Percentiles rank a stretch among this genome's conserved stretches.
phyloP scores from a whole-genome alignment of 805 yeast genomes.

The Yarrowia sp. region DNA sequence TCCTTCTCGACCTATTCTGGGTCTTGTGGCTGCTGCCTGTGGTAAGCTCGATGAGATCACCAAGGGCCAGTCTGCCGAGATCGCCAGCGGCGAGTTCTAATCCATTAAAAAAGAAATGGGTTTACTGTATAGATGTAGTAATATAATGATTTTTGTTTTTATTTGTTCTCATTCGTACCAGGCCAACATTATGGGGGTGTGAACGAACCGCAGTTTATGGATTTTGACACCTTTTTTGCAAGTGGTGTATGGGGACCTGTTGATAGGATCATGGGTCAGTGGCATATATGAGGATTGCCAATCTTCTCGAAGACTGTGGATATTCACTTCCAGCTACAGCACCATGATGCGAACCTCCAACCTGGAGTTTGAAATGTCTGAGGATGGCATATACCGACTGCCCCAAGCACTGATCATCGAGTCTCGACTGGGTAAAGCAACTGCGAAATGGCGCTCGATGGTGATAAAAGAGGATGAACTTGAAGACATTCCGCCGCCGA shows the following conservation, averaged over 20 bases:
- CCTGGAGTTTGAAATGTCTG: background rate
- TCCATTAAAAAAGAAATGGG: background rate
- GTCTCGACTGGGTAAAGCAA: too few species aligned
- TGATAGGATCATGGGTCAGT: too few species aligned
- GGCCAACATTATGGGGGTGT: too few species aligned
- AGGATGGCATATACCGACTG: background rate
- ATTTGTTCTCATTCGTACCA: background rate
- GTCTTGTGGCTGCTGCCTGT: constrained; percentile 90
- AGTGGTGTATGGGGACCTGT: background rate
- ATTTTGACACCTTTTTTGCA: too few species aligned
- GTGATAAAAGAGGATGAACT: background rate
- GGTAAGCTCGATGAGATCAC: constrained; percentile 70
- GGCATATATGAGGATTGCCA: too few species aligned
- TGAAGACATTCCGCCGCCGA: background rate
- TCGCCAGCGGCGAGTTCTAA: constrained; percentile 28
- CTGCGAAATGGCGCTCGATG: background rate
- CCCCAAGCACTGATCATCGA: too few species aligned
- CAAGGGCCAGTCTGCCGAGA: constrained; percentile 32
- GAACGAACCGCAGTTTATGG: too few species aligned
- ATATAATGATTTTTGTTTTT: background rate
- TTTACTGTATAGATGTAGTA: constrained; percentile 23
- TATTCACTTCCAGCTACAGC: too few species aligned
- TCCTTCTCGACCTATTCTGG: constrained; percentile 95
- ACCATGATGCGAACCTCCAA: background rate
- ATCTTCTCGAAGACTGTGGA: too few species aligned